A percentile compares a stretch with the other conserved stretches of the same genome.
phyloP scores from a whole-genome alignment of 768 basidiomycete genomes.

The Lactarius hatsudake region DNA sequence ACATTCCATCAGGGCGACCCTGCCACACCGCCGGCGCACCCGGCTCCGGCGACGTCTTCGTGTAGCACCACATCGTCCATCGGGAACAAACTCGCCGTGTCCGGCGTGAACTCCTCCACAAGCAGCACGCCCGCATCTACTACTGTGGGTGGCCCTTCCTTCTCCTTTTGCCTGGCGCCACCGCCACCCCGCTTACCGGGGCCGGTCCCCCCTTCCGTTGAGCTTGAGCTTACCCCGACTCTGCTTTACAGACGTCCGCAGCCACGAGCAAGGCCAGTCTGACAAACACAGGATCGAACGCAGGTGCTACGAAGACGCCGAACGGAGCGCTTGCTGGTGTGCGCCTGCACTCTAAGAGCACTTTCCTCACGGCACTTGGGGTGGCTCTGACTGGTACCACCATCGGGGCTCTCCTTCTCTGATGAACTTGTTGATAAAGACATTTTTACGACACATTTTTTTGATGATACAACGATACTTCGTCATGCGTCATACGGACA shows the following conservation, averaged over 20 bases:
- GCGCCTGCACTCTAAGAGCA: background rate
- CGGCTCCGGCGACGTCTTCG: slow-evolving; percentile 54
- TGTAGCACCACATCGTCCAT: slow-evolving; percentile 56
- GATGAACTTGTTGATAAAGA: background rate
- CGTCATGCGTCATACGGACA: background rate
- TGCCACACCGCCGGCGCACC: slow-evolving; percentile 53
- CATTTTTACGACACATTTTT: background rate
- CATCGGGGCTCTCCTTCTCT: background rate
- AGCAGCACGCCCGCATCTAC: background rate
- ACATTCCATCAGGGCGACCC: slow-evolving; percentile 65
- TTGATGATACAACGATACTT: background rate
- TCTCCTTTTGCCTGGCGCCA: background rate
- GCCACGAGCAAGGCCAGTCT: background rate
- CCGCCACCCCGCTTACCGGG: too few relatives aligned
- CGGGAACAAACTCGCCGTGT: slow-evolving; percentile 39
- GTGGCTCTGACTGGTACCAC: background rate
- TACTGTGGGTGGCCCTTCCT: background rate
- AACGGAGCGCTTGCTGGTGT: background rate
- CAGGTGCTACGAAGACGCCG: background rate
- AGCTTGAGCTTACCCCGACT: background rate
- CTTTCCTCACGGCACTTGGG: background rate
- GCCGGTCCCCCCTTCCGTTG: too few relatives aligned
- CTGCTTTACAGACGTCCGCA: background rate
- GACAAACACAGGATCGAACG: background rate
- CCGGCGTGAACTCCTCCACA: background rate